A percentile compares a stretch with the other conserved stretches of the same genome.
Evolutionary conservation across 768 basidiomycete genomes (phyloP).

Genomic region (Coprinopsis cinerea): DNA sequence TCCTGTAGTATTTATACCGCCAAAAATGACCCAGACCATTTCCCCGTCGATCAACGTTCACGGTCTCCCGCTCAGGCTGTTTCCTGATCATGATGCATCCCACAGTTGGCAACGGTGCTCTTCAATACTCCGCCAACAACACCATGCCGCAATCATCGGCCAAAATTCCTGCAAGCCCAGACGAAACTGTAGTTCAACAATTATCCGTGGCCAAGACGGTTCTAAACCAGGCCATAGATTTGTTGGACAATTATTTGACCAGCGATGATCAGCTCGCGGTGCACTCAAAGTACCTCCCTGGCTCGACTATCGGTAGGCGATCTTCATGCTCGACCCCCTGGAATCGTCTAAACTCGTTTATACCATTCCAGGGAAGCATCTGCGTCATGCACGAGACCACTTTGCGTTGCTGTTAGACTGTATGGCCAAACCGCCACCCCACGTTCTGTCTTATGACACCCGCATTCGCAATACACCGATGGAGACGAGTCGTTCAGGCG

Average conservation of each 20-base stretch:
- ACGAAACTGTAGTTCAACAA: constrained; percentile 42
- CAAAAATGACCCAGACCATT: constrained; percentile 17
- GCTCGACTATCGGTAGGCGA: constrained; percentile 74
- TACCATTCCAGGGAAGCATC: constrained; percentile 60
- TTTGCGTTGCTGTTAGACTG: constrained; percentile 63
- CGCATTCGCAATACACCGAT: constrained; percentile 77
- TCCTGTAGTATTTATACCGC: constrained; percentile 8
- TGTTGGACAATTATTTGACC: constrained; percentile 59
- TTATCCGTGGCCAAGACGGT: constrained; percentile 63
- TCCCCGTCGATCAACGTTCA: constrained; percentile 19
- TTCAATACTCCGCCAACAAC: constrained; percentile 12
- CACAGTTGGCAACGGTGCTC: constrained; percentile 14
- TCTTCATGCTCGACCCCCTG: constrained; percentile 2
- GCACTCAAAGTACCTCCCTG: constrained; percentile 72
- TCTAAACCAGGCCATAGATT: constrained; percentile 65
- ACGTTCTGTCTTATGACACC: constrained; percentile 68
- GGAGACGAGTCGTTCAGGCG: constrained; percentile 62
- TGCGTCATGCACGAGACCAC: constrained; percentile 83
- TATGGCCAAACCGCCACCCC: constrained; percentile 36
- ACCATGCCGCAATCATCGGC: constrained; percentile 24
- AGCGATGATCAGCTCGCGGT: constrained; percentile 65
- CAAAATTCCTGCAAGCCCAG: constrained; percentile 13
- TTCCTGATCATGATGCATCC: constrained; percentile 18
- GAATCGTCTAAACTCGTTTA: background rate
- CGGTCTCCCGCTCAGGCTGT: too few species aligned